Conservation (phyloP, 148 eudicot genomes). For the Cornus kousa region DNA sequence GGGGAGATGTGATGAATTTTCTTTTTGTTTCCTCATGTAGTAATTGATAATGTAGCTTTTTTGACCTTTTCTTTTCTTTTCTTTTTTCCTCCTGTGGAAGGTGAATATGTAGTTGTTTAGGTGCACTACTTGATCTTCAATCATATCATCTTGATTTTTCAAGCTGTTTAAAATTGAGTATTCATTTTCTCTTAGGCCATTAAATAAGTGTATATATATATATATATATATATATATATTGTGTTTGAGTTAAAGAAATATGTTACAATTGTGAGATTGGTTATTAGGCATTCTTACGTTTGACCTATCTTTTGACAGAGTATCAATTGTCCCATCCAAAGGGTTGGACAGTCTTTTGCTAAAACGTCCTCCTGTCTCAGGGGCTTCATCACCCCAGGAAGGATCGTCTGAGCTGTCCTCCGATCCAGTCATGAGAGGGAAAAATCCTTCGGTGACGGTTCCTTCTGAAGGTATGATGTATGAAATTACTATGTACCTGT, state of each 20-base stretch:
- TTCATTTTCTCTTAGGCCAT: too few relatives aligned
- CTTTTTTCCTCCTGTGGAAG: neutral
- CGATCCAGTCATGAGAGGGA: constrained; percentile 48
- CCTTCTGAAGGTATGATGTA: constrained; percentile 62
- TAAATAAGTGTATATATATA: neutral
- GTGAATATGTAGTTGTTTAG: neutral
- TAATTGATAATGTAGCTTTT: too few relatives aligned
- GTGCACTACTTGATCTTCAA: neutral
- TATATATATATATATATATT: neutral
- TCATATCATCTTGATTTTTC: too few relatives aligned
- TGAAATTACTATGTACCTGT: neutral
- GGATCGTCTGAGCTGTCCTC: constrained; percentile 55
- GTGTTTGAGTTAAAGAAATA: neutral
- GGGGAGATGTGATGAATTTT: too few relatives aligned
- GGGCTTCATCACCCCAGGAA: constrained; percentile 63
- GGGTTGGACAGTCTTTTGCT: constrained; percentile 65
- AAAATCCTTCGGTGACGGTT: constrained; percentile 25
- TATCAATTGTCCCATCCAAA: constrained; percentile 44
- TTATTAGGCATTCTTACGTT: neutral
- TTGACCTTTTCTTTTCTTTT: too few relatives aligned
- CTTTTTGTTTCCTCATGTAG: too few relatives aligned
- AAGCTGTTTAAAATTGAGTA: too few relatives aligned
- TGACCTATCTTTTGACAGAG: constrained; percentile 31
- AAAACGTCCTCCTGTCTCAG: constrained; percentile 67
- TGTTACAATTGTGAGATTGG: constrained; percentile 1